phyloP scores from a whole-genome alignment of 1,284 basidiomycete species.

The Calocybe gambosa region DNA sequence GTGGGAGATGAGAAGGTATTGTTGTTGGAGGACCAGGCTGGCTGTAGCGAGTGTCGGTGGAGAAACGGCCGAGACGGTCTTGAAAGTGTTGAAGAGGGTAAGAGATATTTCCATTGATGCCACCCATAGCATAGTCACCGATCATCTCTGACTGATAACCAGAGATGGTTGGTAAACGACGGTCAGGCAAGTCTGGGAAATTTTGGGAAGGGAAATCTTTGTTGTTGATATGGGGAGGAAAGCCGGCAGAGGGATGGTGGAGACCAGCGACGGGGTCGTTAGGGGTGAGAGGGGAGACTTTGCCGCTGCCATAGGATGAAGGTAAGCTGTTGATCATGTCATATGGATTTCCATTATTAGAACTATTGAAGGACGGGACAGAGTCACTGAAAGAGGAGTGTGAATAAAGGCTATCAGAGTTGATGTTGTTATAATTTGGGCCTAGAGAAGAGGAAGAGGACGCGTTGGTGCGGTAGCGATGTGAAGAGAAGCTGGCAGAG shows the following conservation, averaged over 20 bases:
- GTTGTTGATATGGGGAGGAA: conserved; percentile 25
- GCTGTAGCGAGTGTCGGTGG: conserved; percentile 41
- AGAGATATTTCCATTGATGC: conserved; percentile 37
- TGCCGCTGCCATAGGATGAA: conserved; percentile 59
- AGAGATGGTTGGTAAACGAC: conserved; percentile 44
- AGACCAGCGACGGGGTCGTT: conserved; percentile 53
- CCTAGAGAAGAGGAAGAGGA: conserved; percentile 59
- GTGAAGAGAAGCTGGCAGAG: conserved; percentile 42
- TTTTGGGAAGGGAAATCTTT: conserved; percentile 50
- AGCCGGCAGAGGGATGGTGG: conserved; percentile 48
- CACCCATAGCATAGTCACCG: conserved; percentile 54
- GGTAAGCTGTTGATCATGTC: conserved; percentile 58
- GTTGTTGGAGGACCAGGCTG: conserved; percentile 33
- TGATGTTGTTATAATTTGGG: conserved; percentile 45
- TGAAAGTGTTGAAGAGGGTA: conserved; percentile 51
- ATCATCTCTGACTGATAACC: conserved; percentile 51
- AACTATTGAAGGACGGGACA: conserved; percentile 44
- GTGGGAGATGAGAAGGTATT: conserved; percentile 39
- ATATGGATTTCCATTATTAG: conserved; percentile 46
- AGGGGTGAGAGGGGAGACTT: conserved; percentile 68
- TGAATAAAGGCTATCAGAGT: conserved; percentile 51
- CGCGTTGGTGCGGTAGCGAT: conserved; percentile 59
- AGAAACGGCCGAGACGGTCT: conserved; percentile 51
- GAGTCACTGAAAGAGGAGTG: conserved; percentile 54
- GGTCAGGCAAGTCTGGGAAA: conserved; percentile 53